Percentiles rank a stretch among this genome's conserved stretches.
phyloP scores from a whole-genome alignment of 257 asterid species.

The Leptodermis oblonga region DNA sequence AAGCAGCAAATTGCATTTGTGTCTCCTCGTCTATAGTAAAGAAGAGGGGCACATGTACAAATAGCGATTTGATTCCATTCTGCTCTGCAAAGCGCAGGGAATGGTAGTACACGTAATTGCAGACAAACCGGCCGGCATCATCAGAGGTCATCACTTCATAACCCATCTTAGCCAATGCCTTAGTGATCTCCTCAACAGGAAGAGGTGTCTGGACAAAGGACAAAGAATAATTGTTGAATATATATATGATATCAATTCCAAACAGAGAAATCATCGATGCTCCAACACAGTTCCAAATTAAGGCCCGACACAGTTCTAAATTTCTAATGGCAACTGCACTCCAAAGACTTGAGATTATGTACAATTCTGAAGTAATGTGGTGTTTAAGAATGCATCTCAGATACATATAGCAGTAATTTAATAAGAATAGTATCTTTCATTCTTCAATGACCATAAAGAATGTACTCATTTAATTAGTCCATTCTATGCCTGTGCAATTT shows the following conservation, averaged over 20 bases:
- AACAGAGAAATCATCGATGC: neutral
- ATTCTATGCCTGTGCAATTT: neutral
- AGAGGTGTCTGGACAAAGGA: conserved; percentile 50
- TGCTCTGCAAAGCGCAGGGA: conserved; percentile 87
- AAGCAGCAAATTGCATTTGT: conserved; percentile 92
- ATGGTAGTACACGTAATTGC: conserved; percentile 95
- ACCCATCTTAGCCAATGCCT: conserved; percentile 72
- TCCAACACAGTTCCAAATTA: neutral
- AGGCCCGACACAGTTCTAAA: neutral
- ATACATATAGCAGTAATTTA: no score
- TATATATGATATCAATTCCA: neutral
- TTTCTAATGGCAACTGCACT: no score
- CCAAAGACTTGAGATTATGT: neutral
- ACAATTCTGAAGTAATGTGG: neutral
- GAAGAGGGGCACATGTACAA: conserved; percentile 96
- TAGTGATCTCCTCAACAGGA: conserved; percentile 63
- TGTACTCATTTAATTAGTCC: neutral
- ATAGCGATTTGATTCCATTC: conserved; percentile 70
- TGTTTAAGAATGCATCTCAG: neutral
- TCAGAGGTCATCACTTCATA: conserved; percentile 75
- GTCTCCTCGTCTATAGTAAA: conserved; percentile 81
- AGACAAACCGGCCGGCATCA: conserved; percentile 93
- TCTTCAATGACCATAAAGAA: neutral
- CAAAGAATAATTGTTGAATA: neutral
- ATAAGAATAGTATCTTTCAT: neutral